Evolutionary conservation across 331 rosid genomes (phyloP), one percentile per base, ranked within the genome.

Genomic region (Telfairia occidentalis): DNA sequence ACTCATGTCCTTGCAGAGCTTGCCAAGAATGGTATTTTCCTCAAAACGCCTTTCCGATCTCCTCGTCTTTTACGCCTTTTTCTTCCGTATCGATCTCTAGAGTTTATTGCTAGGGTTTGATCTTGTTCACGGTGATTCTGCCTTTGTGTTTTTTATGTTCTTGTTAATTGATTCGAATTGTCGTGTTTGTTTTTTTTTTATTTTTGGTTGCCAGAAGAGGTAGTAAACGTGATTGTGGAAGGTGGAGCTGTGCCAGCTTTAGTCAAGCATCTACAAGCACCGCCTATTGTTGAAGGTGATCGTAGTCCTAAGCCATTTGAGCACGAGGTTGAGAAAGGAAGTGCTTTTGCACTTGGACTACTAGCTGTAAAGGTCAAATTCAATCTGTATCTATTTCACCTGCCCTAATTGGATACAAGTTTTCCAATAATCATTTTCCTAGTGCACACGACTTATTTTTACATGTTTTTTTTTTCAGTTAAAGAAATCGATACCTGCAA

Each of bases 241-340:
- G 98, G 97, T 70, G 92, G 92, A 16, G 97, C 96, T 0, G 82
- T 94, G 80, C 97, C 96, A 69, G 95, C 93, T 45, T 64, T 95
- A 84, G 92, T 91, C 35, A 88, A 82, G 85, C 98, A 95, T 79
- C 92, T 95, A 61, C 92, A 91, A 78, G 85, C 90, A 53, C 98
- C 98, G 60, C 86, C 92, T 74, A 60, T 52, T 10, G 35, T 76
- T 53, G 92, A 84, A 12, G 83, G 50, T 32, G 96, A 88, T 76
- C 80, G 75, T 13, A 83, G 79, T 73, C 72, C 53, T 76, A 91
- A 82, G 84, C 89, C 92, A 6, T 90, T 81, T 67, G 97, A 95
- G 82, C 98, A 95, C 69, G 98, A 95, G 76, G 98, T 95, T 23
- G 98, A 95, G 90, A 95, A 95, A 81, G 97, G 98, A 59, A 86